Conservation (phyloP, 192 early-diverging fungal species). For the Coemansia sp. region DNA sequence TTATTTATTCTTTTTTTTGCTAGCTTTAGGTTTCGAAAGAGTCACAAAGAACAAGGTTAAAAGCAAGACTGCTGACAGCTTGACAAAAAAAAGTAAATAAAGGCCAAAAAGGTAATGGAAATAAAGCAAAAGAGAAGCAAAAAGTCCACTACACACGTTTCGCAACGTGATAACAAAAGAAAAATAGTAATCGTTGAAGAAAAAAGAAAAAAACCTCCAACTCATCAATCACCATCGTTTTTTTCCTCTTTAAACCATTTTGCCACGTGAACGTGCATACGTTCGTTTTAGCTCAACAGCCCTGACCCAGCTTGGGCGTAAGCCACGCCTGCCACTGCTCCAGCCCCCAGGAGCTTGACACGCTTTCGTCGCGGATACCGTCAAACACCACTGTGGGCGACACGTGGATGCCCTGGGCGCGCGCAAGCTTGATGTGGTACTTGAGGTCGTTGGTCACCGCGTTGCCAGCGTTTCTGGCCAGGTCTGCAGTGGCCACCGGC, state of each 20-base stretch:
- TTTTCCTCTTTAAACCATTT: no score
- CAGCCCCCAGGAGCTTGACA: conserved; percentile 69
- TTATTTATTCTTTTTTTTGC: no score
- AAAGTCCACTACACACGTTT: no score
- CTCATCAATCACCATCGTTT: no score
- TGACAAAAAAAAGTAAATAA: neutral
- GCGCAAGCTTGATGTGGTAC: conserved; percentile 62
- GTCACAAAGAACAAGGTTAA: neutral
- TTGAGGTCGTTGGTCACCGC: conserved; percentile 70
- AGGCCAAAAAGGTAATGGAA: no score
- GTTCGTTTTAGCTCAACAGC: neutral
- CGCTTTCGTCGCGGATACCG: conserved; percentile 61
- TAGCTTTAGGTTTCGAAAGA: neutral
- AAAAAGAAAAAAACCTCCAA: neutral
- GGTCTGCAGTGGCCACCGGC: conserved; percentile 13
- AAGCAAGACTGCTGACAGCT: no score
- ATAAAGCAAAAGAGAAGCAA: neutral
- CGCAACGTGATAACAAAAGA: neutral
- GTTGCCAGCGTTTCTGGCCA: conserved; percentile 65
- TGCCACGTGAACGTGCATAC: conserved; percentile 8
- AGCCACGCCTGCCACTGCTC: conserved; percentile 66
- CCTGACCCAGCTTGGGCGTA: conserved; percentile 28
- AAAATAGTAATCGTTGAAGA: no score
- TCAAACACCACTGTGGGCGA: conserved; percentile 73
- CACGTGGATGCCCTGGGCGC: conserved; percentile 75